phyloP scores from a whole-genome alignment of 305 asterid genomes.

The Rubia tinctorum region DNA sequence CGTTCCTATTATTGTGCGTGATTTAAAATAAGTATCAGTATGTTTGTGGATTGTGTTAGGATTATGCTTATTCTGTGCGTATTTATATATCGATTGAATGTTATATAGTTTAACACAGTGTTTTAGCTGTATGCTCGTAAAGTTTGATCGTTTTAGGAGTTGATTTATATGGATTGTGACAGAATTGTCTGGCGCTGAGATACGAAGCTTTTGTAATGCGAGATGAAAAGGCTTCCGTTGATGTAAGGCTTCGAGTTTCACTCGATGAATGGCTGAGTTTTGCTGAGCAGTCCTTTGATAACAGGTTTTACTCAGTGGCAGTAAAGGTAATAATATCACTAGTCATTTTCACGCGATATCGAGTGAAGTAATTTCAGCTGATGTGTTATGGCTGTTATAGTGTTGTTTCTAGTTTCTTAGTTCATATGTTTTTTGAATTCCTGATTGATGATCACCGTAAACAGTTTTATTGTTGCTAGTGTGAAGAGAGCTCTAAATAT shows the following conservation, averaged over 20 bases:
- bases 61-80: not conserved
- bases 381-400: not conserved
- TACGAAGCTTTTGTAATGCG: constrained; percentile 85
- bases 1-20: not conserved
- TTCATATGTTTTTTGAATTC: too few relatives aligned
- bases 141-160: not conserved
- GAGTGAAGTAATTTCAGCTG: not conserved
- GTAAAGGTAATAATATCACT: constrained; percentile 49
- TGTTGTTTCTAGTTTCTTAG: not conserved
- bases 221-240: constrained; percentile 44
- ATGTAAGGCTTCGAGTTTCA: constrained; percentile 56
- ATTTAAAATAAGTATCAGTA: too few relatives aligned
- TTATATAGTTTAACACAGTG: not conserved
- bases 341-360: not conserved
- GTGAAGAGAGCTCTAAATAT: not conserved
- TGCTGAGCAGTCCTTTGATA: constrained; percentile 59
- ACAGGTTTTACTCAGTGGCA: constrained; percentile 64
- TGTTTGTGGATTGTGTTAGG: too few relatives aligned
- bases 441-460: not conserved
- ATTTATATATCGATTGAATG: not conserved
- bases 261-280: constrained; percentile 65
- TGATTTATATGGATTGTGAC: constrained; percentile 8
- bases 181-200: constrained; percentile 91
- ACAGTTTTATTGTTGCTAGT: not conserved
- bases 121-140: not conserved